Evolutionary conservation across 1,284 basidiomycete genomes (phyloP).

Genomic region (Gymnopus androsaceus): DNA sequence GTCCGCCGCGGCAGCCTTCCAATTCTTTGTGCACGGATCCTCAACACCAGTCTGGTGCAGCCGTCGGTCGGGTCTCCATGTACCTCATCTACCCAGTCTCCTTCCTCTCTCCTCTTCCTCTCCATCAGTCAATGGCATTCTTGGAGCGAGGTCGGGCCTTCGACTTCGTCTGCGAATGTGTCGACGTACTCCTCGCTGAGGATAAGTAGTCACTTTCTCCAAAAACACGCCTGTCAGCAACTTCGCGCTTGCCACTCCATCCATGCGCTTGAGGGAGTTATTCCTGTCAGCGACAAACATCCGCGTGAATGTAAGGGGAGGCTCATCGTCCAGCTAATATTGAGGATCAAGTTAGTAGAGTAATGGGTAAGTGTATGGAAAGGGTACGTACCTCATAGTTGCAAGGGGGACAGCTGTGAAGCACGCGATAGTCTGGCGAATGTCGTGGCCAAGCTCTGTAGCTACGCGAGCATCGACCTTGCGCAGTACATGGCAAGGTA

Average conservation of each 20-base stretch:
- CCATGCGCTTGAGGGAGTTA: background rate
- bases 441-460: background rate
- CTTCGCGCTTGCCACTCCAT: background rate
- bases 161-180: conserved; percentile 19
- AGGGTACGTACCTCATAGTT: conserved; percentile 4
- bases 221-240: conserved; percentile 1
- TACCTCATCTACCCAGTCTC: conserved; percentile 2
- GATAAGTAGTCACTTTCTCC: conserved; percentile 1
- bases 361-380: background rate
- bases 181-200: background rate
- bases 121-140: background rate
- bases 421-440: background rate
- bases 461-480: conserved; percentile 1
- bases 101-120: conserved; percentile 7
- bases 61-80: conserved; percentile 1
- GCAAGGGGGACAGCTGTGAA: conserved; percentile 11
- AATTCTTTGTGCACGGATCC: conserved; percentile 20
- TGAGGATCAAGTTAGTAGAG: background rate
- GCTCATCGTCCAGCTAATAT: conserved; percentile 1
- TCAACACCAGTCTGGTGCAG: background rate
- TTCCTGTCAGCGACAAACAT: conserved; percentile 6
- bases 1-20: conserved; percentile 28
- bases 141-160: conserved; percentile 11
- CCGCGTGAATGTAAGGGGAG: background rate
- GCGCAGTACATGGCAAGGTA: background rate